Evolutionary conservation across 2,329 filamentous ascomycete species (phyloP), one percentile per base, ranked within the genome.

Genomic region (Claviceps cyperi): DNA sequence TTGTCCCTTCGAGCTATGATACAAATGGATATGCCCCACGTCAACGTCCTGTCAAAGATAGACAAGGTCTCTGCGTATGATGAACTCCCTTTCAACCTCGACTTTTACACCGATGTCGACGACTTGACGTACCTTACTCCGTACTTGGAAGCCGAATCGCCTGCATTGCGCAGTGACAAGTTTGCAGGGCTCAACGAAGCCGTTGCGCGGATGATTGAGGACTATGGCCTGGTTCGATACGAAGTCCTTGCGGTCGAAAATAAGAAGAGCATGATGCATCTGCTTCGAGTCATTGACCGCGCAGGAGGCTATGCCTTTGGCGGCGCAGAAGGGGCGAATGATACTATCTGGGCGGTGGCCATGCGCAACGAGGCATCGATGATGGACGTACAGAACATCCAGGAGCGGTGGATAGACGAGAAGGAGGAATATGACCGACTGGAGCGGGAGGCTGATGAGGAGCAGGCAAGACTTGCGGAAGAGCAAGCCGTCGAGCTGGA

Each of bases 1-100:
- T 81, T 98, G 22, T 91, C 89, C 50, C 80, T 98, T 55, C 84
- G 92, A 56, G 90, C 88, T 59, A 98, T 98, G 91, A 81, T 98
- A 49, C 92, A 97, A 69, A 91, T 98, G 78, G 92, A 97, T 62
- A 84, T 97, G 54, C 89, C 92, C 1, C 88, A 96, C 62, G 75
- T 98, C 57, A 98, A 98, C 62, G 86, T 98, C 54, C 77, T 98
- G 24, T 96, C 90, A 51, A 98, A 98, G 69, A 94, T 98, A 68
- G 92, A 98, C 68, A 96, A 96, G 62, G 75, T 98, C 49, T 73
- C 82, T 37, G 80, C 84, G 48, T 96, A 95, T 62, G 83, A 87
- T 45, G 80, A 86, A 24, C 74, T 98, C 0, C 88, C 90, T 0
- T 96, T 98, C 73, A 95, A 95, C 60, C 81, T 98, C 52, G 90